These are phyloP conservation scores for Zalaria obscura DNA, from an alignment of 2,329 filamentous ascomycete genomes.

Conservation along the genomic window DNA sequence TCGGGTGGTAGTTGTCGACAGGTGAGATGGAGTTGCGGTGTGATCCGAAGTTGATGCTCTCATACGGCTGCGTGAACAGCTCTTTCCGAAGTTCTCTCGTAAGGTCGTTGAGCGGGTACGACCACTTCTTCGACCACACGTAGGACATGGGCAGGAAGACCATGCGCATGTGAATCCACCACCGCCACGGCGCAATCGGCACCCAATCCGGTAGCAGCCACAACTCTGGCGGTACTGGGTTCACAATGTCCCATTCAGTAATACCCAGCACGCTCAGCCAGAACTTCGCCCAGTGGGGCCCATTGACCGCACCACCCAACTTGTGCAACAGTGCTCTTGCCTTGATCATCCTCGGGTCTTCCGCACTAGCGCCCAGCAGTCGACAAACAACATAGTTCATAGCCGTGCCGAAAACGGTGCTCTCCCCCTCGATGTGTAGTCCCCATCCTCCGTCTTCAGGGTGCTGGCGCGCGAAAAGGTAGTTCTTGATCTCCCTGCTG, in stretches of 20 bases:
- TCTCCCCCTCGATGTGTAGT: conserved; percentile 85
- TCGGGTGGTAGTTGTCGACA: conserved; percentile 84
- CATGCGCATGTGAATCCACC: conserved; percentile 97
- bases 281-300: conserved; percentile 94
- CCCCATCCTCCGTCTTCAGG: conserved; percentile 82
- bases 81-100: conserved; percentile 64
- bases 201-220: conserved; percentile 43
- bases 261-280: conserved; percentile 81
- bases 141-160: conserved; percentile 92
- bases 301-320: conserved; percentile 69
- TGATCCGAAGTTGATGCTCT: conserved; percentile 59
- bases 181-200: conserved; percentile 55
- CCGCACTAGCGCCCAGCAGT: conserved; percentile 67
- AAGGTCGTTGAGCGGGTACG: conserved; percentile 48
- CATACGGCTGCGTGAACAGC: conserved; percentile 66
- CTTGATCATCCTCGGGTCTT: conserved; percentile 74
- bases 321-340: conserved; percentile 71
- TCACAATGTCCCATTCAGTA: conserved; percentile 81
- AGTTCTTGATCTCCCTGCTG: conserved; percentile 80
- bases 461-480: conserved; percentile 73
- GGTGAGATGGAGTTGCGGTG: conserved; percentile 73
- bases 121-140: conserved; percentile 72
- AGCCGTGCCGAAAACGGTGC: conserved; percentile 75
- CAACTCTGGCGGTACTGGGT: conserved; percentile 82
- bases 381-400: conserved; percentile 79